Evolutionary conservation across 164 flowering plant species (phyloP).

Genomic region (Vitis riparia): DNA sequence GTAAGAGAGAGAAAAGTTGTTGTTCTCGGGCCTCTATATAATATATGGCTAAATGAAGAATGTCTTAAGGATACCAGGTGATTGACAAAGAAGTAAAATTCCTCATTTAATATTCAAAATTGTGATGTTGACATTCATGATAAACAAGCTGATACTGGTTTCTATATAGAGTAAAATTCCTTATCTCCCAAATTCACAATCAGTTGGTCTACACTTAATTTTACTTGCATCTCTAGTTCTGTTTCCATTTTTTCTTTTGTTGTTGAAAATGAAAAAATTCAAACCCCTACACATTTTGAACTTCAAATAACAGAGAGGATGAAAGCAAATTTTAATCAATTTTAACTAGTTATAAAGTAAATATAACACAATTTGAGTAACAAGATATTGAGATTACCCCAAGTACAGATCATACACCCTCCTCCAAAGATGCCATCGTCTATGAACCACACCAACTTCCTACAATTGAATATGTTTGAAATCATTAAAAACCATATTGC

Average conservation of each 20-base stretch:
- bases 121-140: neutral
- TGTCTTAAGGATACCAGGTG: too few relatives aligned
- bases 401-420: slow-evolving; percentile 92
- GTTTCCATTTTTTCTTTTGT: too few relatives aligned
- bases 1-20: too few relatives aligned
- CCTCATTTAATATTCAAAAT: too few relatives aligned
- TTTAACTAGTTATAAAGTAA: neutral
- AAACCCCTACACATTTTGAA: neutral
- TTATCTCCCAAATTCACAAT: neutral
- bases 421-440: slow-evolving; percentile 99
- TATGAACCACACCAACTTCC: slow-evolving; percentile 97
- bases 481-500: neutral
- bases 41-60: too few relatives aligned
- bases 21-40: too few relatives aligned
- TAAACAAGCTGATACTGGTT: neutral
- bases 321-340: too few relatives aligned
- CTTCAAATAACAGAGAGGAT: neutral
- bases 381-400: slow-evolving; percentile 58
- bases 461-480: slow-evolving; percentile 23
- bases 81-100: too few relatives aligned
- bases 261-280: neutral
- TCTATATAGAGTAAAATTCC: neutral
- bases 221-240: too few relatives aligned
- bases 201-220: neutral
- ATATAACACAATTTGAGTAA: neutral